Evolutionary conservation across 2,329 filamentous ascomycete genomes (phyloP).

Genomic region (Davidsoniella virescens): DNA sequence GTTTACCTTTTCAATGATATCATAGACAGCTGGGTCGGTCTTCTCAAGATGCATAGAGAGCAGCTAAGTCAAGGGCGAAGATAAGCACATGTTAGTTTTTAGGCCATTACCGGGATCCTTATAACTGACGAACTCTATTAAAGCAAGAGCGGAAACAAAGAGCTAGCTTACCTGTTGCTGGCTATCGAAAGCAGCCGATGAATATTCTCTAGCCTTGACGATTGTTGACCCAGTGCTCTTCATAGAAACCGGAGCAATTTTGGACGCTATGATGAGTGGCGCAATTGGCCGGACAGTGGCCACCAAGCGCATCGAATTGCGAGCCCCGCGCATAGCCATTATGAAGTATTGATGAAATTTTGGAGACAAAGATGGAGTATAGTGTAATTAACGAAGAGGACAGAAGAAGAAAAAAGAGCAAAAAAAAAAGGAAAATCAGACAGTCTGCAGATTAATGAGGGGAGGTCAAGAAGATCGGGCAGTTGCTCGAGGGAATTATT

Average conservation of each 20-base stretch:
- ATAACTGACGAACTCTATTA: too few relatives aligned
- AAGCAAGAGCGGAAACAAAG: neutral
- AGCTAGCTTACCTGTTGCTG: conserved; percentile 37
- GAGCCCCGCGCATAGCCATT: conserved; percentile 11
- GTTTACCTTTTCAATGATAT: conserved; percentile 76
- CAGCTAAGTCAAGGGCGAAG: conserved; percentile 35
- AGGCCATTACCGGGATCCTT: too few relatives aligned
- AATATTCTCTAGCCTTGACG: conserved; percentile 18
- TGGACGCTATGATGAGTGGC: neutral
- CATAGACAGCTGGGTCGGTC: conserved; percentile 72
- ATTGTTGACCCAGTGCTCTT: neutral
- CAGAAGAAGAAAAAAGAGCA: neutral
- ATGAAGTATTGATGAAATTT: conserved; percentile 5
- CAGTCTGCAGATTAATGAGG: too few relatives aligned
- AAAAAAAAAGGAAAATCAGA: neutral
- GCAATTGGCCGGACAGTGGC: conserved; percentile 1
- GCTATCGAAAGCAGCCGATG: conserved; percentile 33
- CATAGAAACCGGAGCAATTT: neutral
- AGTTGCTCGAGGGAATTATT: neutral
- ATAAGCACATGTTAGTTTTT: conserved; percentile 7
- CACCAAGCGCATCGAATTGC: conserved; percentile 15
- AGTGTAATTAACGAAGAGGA: neutral
- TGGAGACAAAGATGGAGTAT: neutral
- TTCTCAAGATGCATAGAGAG: conserved; percentile 65
- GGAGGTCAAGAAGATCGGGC: too few relatives aligned